Conservation (phyloP, 345 rosid species). For the Rhodamnia argentea region DNA sequence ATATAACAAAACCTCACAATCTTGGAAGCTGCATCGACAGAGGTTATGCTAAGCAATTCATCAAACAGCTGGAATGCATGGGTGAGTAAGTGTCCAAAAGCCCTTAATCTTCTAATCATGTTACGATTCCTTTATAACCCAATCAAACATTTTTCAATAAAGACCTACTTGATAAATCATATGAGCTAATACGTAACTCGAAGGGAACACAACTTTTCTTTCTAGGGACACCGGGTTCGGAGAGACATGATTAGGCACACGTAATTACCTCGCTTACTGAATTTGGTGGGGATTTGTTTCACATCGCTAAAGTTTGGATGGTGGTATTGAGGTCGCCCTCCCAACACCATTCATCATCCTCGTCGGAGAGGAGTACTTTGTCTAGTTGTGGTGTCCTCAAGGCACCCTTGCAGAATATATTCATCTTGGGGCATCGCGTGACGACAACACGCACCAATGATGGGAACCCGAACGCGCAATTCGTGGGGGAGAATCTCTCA, state of each 20-base stretch:
- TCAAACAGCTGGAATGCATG: neutral
- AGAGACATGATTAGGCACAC: neutral
- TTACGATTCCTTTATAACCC: neutral
- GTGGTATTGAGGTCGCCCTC: neutral
- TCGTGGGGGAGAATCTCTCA: neutral
- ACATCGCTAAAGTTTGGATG: neutral
- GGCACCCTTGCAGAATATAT: neutral
- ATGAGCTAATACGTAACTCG: neutral
- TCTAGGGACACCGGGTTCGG: accelerated
- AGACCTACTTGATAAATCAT: neutral
- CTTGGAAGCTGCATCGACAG: accelerated
- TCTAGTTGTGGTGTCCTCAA: accelerated
- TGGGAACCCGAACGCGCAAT: neutral
- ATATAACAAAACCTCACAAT: neutral
- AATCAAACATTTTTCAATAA: neutral
- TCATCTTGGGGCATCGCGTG: neutral
- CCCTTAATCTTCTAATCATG: too few relatives aligned
- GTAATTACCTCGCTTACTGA: neutral
- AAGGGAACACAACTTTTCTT: neutral
- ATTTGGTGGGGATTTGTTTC: neutral
- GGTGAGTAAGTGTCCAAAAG: neutral
- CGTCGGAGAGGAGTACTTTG: accelerated
- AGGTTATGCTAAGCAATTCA: neutral
- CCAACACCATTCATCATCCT: neutral
- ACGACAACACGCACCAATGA: accelerated